Conservation (phyloP, 164 flowering plant species). For the Annona squamosa region DNA sequence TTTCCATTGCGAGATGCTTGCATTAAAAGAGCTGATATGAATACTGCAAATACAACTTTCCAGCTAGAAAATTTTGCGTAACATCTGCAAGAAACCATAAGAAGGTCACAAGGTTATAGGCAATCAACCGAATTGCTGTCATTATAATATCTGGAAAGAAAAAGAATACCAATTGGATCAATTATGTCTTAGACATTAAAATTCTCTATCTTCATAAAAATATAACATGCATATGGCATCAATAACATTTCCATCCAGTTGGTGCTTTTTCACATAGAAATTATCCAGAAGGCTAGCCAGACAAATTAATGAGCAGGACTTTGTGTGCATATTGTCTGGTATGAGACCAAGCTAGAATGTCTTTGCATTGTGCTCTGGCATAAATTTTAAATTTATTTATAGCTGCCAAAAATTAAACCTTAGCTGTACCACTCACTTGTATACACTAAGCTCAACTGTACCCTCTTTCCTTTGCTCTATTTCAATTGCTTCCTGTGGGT, state of each 20-base stretch:
- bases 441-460: constrained; percentile 59
- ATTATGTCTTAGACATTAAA: not conserved
- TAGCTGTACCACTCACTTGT: constrained; percentile 47
- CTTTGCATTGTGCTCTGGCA: not conserved
- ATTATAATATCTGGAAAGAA: not conserved
- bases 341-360: not conserved
- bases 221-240: not conserved
- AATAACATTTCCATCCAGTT: not conserved
- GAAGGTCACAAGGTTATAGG: not conserved
- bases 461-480: constrained; percentile 74
- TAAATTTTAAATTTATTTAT: not conserved
- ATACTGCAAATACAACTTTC: constrained; percentile 43
- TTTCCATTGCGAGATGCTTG: constrained; percentile 98
- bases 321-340: not conserved
- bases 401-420: not conserved
- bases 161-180: not conserved
- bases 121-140: not conserved
- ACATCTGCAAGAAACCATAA: constrained; percentile 39
- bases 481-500: constrained; percentile 37
- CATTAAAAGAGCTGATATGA: constrained; percentile 81
- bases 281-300: not conserved
- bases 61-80: constrained; percentile 83
- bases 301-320: not conserved
- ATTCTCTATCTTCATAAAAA: not conserved
- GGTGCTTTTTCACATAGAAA: not conserved